These are phyloP conservation scores for Pestalotiopsis sp. DNA, from an alignment of 2,329 filamentous ascomycete species.

Conservation along the genomic window DNA sequence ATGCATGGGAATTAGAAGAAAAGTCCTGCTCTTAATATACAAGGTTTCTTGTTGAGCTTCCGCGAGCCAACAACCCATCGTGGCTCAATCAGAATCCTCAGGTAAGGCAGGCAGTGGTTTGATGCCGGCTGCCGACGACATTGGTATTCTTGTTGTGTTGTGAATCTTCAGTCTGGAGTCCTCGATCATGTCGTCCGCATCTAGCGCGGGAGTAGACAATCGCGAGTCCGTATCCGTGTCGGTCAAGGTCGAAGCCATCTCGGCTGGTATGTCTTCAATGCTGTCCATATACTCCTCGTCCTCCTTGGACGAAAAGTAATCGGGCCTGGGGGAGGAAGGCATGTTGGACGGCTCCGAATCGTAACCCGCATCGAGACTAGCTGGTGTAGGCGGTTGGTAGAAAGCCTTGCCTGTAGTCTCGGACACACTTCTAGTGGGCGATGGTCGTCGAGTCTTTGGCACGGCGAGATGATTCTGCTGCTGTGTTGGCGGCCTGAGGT, in stretches of 20 bases:
- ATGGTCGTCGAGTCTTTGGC: slow-evolving; percentile 15
- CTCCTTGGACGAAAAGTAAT: slow-evolving; percentile 25
- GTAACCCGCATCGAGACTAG: slow-evolving; percentile 30
- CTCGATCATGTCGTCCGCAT: neutral
- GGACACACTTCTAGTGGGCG: slow-evolving; percentile 24
- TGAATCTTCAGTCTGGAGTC: neutral
- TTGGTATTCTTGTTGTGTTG: slow-evolving; percentile 19
- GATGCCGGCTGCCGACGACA: slow-evolving; percentile 28
- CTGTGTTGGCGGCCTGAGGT: neutral
- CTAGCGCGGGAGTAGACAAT: neutral
- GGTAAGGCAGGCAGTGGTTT: slow-evolving; percentile 48
- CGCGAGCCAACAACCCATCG: neutral
- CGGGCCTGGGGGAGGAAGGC: slow-evolving; percentile 15
- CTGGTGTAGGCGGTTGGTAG: slow-evolving; percentile 28
- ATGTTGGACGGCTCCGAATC: slow-evolving; percentile 34
- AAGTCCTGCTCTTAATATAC: neutral
- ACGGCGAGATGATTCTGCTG: slow-evolving; percentile 1
- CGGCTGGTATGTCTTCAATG: neutral
- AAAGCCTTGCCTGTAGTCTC: slow-evolving; percentile 21
- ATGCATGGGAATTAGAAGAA: neutral
- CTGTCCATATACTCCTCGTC: neutral
- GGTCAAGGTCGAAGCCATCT: slow-evolving; percentile 1
- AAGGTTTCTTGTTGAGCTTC: neutral
- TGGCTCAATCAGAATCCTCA: slow-evolving; percentile 32
- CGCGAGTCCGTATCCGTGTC: slow-evolving; percentile 1